phyloP scores from a whole-genome alignment of 2,329 filamentous ascomycete genomes.

The Epichloe festucae region DNA sequence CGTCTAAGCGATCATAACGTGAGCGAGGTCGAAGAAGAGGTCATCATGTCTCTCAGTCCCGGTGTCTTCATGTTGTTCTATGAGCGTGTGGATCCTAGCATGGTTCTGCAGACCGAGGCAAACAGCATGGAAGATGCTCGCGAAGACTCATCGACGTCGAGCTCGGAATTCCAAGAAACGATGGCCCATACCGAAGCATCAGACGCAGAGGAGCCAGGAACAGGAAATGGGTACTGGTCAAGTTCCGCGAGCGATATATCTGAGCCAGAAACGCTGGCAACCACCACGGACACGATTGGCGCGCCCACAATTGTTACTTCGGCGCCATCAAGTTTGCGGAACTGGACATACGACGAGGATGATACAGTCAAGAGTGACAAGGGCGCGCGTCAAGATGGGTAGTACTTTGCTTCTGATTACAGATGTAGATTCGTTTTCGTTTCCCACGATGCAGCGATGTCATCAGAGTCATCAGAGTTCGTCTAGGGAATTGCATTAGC shows the following conservation, averaged over 20 bases:
- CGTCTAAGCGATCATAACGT: slow-evolving; percentile 83
- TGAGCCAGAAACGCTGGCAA: not conserved
- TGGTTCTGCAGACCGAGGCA: slow-evolving; percentile 27
- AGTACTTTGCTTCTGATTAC: not conserved
- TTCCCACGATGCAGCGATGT: not conserved
- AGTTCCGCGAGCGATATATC: slow-evolving; percentile 4
- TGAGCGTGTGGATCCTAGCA: slow-evolving; percentile 51
- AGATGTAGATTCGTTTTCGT: not conserved
- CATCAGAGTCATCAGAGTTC: not conserved
- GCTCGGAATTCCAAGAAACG: not conserved
- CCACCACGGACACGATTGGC: not conserved
- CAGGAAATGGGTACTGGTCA: not conserved
- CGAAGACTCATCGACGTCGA: not conserved
- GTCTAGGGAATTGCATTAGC: not conserved
- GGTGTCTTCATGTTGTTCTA: slow-evolving; percentile 98
- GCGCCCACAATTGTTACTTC: not conserved
- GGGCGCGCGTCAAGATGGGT: not conserved
- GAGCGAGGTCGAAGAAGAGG: slow-evolving; percentile 55
- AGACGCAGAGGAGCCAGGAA: not conserved
- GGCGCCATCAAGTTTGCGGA: slow-evolving; percentile 1
- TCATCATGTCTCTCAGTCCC: slow-evolving; percentile 55
- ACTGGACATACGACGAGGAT: slow-evolving; percentile 3
- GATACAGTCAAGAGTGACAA: not conserved
- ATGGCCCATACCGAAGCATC: not conserved
- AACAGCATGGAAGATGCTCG: slow-evolving; percentile 11